Conservation (phyloP, 2,329 filamentous ascomycete species). For the Cladophialophora psammophila region DNA sequence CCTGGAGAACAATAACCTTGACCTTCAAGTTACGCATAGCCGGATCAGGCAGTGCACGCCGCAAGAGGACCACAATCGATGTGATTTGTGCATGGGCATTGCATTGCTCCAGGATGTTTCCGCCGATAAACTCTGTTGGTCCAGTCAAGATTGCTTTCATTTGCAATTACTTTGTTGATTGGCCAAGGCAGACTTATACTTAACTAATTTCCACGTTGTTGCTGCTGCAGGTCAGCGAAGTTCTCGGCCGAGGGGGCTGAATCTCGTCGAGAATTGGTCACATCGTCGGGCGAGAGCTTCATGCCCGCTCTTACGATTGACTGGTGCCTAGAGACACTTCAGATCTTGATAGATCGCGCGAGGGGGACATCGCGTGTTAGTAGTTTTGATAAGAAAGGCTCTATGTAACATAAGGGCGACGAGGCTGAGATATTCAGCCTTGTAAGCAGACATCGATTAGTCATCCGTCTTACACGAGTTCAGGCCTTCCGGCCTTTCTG, state of each 20-base stretch:
- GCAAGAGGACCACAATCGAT: conserved; percentile 60
- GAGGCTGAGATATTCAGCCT: conserved; percentile 5
- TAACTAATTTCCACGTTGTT: background rate
- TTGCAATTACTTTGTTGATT: background rate
- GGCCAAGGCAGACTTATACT: no score
- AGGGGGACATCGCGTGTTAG: no score
- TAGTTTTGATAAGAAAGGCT: background rate
- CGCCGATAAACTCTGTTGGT: conserved; percentile 65
- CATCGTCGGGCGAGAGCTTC: background rate
- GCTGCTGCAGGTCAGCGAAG: background rate
- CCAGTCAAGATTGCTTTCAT: conserved; percentile 70
- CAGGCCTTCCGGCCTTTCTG: background rate
- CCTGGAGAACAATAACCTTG: conserved; percentile 58
- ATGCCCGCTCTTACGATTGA: no score
- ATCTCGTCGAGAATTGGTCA: background rate
- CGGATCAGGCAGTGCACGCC: conserved; percentile 53
- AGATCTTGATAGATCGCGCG: no score
- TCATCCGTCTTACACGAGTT: conserved; percentile 9
- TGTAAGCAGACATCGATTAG: background rate
- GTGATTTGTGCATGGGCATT: conserved; percentile 60
- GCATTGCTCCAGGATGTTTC: conserved; percentile 61
- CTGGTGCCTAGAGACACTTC: no score
- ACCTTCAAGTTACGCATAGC: conserved; percentile 58
- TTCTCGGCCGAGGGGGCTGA: background rate
- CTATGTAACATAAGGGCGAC: background rate